Conservation (phyloP, 305 asterid species). For the Ajuga reptans region DNA sequence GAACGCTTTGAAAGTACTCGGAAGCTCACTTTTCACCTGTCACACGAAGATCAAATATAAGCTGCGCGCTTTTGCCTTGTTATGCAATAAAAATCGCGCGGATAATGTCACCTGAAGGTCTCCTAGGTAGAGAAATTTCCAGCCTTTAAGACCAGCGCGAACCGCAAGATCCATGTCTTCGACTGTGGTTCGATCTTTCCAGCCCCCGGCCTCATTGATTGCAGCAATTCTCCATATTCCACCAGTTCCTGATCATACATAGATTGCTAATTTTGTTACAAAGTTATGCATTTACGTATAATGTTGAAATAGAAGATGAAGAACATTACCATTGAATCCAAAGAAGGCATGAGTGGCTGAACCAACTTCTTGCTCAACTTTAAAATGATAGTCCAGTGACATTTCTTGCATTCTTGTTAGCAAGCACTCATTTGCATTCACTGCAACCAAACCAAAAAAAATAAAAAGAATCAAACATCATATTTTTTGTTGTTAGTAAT, state of each 20-base stretch:
- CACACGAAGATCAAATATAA: too few species aligned
- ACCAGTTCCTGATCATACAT: slow-evolving; percentile 36
- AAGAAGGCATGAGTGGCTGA: slow-evolving; percentile 94
- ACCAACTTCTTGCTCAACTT: slow-evolving; percentile 95
- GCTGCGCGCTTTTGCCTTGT: too few species aligned
- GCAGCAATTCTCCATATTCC: slow-evolving; percentile 50
- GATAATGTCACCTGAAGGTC: slow-evolving; percentile 39
- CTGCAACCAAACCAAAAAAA: slow-evolving; percentile 40
- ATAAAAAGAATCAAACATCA: too few species aligned
- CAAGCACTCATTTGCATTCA: slow-evolving; percentile 74
- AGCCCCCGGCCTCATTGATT: slow-evolving; percentile 44
- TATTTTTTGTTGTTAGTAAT: too few species aligned
- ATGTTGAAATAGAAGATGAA: too few species aligned
- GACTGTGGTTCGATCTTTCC: slow-evolving; percentile 42
- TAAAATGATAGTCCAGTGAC: too few species aligned
- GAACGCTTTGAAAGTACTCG: slow-evolving; percentile 43
- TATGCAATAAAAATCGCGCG: too few species aligned
- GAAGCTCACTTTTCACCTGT: slow-evolving; percentile 43
- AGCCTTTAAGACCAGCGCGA: slow-evolving; percentile 40
- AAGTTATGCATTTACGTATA: too few species aligned
- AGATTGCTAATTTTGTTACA: too few species aligned
- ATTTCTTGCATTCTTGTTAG: slow-evolving; percentile 95
- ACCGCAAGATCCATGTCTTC: slow-evolving; percentile 50
- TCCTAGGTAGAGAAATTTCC: slow-evolving; percentile 40
- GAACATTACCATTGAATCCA: slow-evolving; percentile 86